These are phyloP conservation scores for Silene noctiflora DNA, from an alignment of 179 eudicot genomes.

Conservation along the genomic window DNA sequence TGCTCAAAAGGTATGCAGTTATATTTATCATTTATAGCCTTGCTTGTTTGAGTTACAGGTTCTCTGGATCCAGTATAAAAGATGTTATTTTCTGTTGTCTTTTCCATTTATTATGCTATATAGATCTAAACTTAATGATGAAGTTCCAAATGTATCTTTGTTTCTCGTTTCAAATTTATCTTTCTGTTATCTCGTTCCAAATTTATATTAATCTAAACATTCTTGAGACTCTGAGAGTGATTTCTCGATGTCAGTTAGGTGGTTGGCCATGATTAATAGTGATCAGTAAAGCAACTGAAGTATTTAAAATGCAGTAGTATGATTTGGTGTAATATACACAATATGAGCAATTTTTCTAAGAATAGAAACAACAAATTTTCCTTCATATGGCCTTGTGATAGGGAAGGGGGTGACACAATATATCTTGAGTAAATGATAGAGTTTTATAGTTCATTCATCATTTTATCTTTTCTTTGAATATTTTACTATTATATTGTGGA, in stretches of 20 bases:
- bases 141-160: neutral
- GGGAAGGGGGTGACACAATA: neutral
- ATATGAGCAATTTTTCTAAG: neutral
- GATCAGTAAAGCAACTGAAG: neutral
- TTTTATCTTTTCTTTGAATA: too few species aligned
- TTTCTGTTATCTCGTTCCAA: neutral
- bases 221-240: neutral
- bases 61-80: neutral
- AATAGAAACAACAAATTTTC: neutral
- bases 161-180: neutral
- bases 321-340: neutral
- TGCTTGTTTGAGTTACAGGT: neutral
- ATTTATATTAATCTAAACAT: neutral
- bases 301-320: neutral
- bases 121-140: neutral
- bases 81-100: too few species aligned
- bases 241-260: neutral
- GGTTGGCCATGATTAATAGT: neutral
- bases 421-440: neutral
- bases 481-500: too few species aligned
- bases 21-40: neutral
- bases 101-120: neutral
- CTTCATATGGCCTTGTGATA: too few species aligned
- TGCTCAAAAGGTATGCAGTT: slow-evolving; percentile 45
- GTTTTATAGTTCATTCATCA: too few species aligned